These are phyloP conservation scores for Biscutella laevigata DNA, from an alignment of 441 rosid species.

Conservation along the genomic window DNA sequence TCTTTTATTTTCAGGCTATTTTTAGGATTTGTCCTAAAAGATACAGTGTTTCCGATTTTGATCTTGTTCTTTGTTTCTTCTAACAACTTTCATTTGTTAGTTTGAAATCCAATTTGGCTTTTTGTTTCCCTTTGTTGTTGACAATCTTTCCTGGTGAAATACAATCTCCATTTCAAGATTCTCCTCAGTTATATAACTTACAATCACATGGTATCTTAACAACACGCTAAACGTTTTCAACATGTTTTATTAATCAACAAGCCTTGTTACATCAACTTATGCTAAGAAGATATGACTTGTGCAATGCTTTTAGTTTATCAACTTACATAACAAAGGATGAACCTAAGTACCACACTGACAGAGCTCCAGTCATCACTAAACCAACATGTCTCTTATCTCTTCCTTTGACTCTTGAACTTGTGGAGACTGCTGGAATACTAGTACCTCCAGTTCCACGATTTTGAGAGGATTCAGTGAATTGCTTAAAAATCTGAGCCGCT, in stretches of 20 bases:
- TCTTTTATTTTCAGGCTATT: too few species aligned
- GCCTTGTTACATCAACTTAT: constrained; percentile 3
- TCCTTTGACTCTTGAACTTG: too few species aligned
- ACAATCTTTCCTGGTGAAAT: too few species aligned
- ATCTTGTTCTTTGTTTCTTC: too few species aligned
- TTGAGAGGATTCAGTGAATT: constrained; percentile 18
- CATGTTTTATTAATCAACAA: constrained; percentile 11
- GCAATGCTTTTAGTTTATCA: not conserved
- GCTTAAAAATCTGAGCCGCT: constrained; percentile 29
- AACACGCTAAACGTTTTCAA: not conserved
- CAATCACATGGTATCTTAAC: not conserved
- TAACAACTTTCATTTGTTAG: too few species aligned
- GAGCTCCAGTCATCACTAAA: constrained; percentile 18
- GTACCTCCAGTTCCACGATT: constrained; percentile 18
- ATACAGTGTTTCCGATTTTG: too few species aligned
- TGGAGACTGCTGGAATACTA: not conserved
- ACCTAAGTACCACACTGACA: constrained; percentile 15
- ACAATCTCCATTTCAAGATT: too few species aligned
- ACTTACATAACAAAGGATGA: constrained; percentile 3
- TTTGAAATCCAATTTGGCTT: too few species aligned
- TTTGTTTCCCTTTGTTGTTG: too few species aligned
- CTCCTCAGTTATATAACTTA: not conserved
- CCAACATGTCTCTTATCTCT: not conserved
- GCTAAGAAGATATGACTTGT: constrained; percentile 4
- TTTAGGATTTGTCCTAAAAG: too few species aligned